Evolutionary conservation across 2,329 filamentous ascomycete species (phyloP).

Genomic region (Sclerotiophoma versabilis): DNA sequence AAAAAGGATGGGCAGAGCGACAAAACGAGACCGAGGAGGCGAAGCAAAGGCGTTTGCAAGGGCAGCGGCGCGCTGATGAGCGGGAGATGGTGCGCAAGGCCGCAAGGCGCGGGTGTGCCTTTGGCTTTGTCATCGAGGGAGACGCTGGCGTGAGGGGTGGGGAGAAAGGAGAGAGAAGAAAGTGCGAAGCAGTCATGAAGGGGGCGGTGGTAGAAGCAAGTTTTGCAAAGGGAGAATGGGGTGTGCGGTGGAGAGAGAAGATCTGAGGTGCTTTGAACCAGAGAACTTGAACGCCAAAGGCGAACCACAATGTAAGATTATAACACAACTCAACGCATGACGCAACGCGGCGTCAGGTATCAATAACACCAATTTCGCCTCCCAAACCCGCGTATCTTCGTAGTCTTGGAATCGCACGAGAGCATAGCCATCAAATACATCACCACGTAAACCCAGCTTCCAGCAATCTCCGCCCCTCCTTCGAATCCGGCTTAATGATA

Average conservation of each 20-base stretch:
- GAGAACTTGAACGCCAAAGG: not conserved
- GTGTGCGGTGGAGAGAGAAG: slow-evolving; percentile 62
- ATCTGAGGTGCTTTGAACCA: not conserved
- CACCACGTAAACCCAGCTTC: slow-evolving; percentile 30
- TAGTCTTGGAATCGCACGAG: too few species aligned
- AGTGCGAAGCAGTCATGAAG: slow-evolving; percentile 67
- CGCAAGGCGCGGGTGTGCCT: slow-evolving; percentile 66
- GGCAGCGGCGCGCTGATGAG: slow-evolving; percentile 57
- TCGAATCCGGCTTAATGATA: slow-evolving; percentile 25
- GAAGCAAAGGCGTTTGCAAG: slow-evolving; percentile 57
- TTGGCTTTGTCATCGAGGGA: slow-evolving; percentile 55
- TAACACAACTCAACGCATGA: slow-evolving; percentile 7
- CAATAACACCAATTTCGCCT: slow-evolving; percentile 8
- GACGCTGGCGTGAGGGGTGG: slow-evolving; percentile 11
- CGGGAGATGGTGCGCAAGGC: slow-evolving; percentile 68
- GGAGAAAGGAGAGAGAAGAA: slow-evolving; percentile 43
- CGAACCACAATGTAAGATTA: slow-evolving; percentile 4
- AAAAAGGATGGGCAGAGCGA: slow-evolving; percentile 63
- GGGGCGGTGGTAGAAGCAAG: slow-evolving; percentile 65
- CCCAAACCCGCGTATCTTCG: too few species aligned
- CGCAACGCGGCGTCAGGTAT: slow-evolving; percentile 23
- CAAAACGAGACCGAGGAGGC: slow-evolving; percentile 61
- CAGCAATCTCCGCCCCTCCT: slow-evolving; percentile 27
- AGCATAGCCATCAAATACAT: too few species aligned
- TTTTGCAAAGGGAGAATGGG: slow-evolving; percentile 69